Conservation (phyloP, 2,329 filamentous ascomycete genomes). For the Pseudomassariella vexata region DNA sequence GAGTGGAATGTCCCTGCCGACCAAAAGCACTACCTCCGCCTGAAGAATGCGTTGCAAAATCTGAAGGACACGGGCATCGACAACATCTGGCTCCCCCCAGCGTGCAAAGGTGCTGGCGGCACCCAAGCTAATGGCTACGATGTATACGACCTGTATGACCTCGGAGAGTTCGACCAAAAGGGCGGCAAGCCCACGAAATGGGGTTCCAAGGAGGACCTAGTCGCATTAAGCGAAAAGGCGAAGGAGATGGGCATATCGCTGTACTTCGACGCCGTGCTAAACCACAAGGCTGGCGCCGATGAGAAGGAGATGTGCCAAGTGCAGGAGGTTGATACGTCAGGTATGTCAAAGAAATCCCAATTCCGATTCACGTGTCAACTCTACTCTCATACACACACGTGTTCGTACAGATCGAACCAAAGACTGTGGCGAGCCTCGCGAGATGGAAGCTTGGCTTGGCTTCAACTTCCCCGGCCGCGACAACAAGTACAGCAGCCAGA, state of each 20-base stretch:
- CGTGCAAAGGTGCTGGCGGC: constrained; percentile 56
- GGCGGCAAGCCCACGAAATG: constrained; percentile 58
- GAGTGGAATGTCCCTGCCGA: constrained; percentile 66
- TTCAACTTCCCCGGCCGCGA: constrained; percentile 60
- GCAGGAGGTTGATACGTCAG: constrained; percentile 50
- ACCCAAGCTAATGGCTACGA: constrained; percentile 63
- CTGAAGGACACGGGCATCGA: constrained; percentile 56
- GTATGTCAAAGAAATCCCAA: constrained; percentile 16
- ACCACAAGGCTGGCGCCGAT: constrained; percentile 67
- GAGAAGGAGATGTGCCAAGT: constrained; percentile 51
- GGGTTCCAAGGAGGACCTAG: constrained; percentile 57
- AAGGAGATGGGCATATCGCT: constrained; percentile 48
- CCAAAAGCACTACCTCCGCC: constrained; percentile 53
- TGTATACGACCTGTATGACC: constrained; percentile 63
- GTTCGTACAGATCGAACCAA: constrained; percentile 56
- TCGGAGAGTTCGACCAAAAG: constrained; percentile 70
- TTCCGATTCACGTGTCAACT: background rate
- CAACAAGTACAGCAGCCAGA: constrained; percentile 52
- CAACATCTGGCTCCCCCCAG: constrained; percentile 63
- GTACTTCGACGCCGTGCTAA: constrained; percentile 66
- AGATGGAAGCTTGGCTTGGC: constrained; percentile 62
- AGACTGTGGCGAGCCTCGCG: constrained; percentile 44
- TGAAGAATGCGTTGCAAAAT: constrained; percentile 42
- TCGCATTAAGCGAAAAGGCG: constrained; percentile 44
- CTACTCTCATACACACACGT: no score